Percentiles rank a stretch among this genome's conserved stretches.
Evolutionary conservation across 352 stramenopile genomes (phyloP).

Genomic region (Phytophthora chlamydospora): DNA sequence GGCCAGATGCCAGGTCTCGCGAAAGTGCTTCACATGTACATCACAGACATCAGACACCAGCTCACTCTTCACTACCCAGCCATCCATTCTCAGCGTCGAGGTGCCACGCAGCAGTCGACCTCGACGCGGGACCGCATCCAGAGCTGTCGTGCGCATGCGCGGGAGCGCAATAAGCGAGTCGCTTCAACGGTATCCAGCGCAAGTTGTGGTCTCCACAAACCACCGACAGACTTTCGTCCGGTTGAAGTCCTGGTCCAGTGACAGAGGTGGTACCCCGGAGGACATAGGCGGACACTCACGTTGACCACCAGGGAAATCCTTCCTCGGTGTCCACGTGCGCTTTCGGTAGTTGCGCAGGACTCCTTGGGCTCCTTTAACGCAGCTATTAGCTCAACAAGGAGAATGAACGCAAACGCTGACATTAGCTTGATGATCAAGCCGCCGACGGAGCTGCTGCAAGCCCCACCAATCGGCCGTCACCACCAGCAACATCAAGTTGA

Average conservation of each 20-base stretch:
- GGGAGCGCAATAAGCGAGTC: not conserved
- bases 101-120: slow-evolving; percentile 1
- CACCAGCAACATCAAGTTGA: too few species aligned
- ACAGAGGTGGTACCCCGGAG: slow-evolving; percentile 9
- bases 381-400: too few species aligned
- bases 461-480: too few species aligned
- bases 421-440: too few species aligned
- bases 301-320: too few species aligned
- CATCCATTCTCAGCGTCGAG: slow-evolving; percentile 1
- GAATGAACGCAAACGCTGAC: too few species aligned
- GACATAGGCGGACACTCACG: slow-evolving; percentile 4
- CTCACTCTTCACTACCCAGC: not conserved
- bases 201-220: not conserved
- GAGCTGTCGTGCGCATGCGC: slow-evolving; percentile 16
- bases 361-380: too few species aligned
- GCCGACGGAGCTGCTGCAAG: too few species aligned
- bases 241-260: slow-evolving; percentile 16
- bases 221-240: not conserved
- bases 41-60: slow-evolving; percentile 6
- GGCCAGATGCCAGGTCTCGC: slow-evolving; percentile 10
- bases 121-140: slow-evolving; percentile 11
- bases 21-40: not conserved
- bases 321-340: too few species aligned
- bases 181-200: not conserved
- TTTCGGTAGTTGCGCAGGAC: too few species aligned